Conservation (phyloP, 306 rosid species). For the Dalbergia cultrata region DNA sequence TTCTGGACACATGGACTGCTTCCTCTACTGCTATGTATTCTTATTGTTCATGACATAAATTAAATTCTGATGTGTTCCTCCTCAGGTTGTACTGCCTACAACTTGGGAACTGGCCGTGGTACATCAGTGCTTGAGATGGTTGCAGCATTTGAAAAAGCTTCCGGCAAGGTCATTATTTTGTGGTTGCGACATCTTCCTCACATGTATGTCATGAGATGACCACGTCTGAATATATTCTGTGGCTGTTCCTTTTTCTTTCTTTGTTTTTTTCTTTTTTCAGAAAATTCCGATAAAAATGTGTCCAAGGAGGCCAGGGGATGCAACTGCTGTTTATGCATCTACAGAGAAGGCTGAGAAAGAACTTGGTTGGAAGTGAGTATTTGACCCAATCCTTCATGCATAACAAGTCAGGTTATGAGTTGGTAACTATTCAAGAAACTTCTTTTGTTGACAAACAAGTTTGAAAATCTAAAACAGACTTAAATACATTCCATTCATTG, state of each 20-base stretch:
- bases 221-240: neutral
- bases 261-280: constrained; percentile 48
- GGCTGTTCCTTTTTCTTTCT: neutral
- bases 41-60: neutral
- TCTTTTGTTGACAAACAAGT: no score
- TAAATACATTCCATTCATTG: neutral
- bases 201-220: neutral
- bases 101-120: constrained; percentile 90
- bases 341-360: constrained; percentile 85
- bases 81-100: constrained; percentile 89
- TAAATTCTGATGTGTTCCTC: neutral
- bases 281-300: constrained; percentile 81
- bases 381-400: neutral
- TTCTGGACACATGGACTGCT: neutral
- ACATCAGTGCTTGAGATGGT: constrained; percentile 97
- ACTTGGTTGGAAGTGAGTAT: constrained; percentile 89
- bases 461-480: no score
- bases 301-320: constrained; percentile 91
- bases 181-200: neutral
- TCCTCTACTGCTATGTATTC: neutral
- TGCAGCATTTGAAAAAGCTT: constrained; percentile 85
- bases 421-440: neutral
- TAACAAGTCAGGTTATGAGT: constrained; percentile 22
- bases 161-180: constrained; percentile 70
- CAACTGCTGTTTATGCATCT: constrained; percentile 90